Evolutionary conservation across 768 basidiomycete species (phyloP), one percentile per base, ranked within the genome.

Genomic region (Termitomyces bulborhizus): DNA sequence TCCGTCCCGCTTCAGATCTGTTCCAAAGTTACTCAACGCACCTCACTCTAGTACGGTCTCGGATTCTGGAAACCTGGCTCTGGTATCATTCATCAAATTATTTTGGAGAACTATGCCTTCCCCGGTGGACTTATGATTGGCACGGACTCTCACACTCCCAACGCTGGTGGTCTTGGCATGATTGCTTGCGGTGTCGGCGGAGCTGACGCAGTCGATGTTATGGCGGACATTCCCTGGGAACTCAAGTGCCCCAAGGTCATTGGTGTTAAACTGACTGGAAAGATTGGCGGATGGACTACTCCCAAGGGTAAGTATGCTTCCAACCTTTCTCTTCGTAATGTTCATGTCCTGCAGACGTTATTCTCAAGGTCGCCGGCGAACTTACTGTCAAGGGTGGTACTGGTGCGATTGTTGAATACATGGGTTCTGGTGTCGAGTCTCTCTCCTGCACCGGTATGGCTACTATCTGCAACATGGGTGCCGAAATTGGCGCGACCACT

Each of bases 391-490:
- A 98, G 83, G 96, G 96, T 66, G 96, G 96, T 65, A 99, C 96
- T 64, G 96, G 96, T 62, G 94, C 96, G 54, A 98, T 99, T 65
- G 93, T 99, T 62, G 96, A 99, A 70, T 99, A 99, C 78, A 86
- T 78, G 63, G 96, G 96, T 60, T 73, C 93, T 66, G 96, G 96
- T 80, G 89, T 98, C 59, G 89, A 96, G 68, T 93, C 93, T 34
- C 83, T 99, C 57, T 97, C 94, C 46, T 93, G 90, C 82, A 99
- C 96, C 46, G 96, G 96, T 73, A 97, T 98, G 95, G 96, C 93
- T 51, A 98, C 96, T 21, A 96, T 99, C 66, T 98, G 96, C 73
- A 99, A 98, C 84, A 99, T 98, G 96, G 96, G 96, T 80, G 96
- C 96, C 63, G 96, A 99, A 74, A 98, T 98, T 66, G 96, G 96